Base-by-base conservation (phyloP, 257 asterid genomes). In the Cordia subcordata region DNA sequence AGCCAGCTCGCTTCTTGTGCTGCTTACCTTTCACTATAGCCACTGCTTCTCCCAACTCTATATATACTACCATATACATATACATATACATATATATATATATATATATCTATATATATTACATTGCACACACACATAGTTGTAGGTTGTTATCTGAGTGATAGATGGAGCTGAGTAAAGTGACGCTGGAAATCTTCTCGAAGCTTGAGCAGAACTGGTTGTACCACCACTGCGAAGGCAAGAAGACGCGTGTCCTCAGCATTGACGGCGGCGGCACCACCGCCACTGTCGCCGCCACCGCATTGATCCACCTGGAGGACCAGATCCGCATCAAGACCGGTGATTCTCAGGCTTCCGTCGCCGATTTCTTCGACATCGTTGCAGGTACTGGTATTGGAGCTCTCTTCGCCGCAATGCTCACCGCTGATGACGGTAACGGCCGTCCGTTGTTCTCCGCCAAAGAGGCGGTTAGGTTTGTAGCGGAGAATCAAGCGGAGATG, bases 341-440 rank as follows among this genome's bases (percentile, higher is more conserved):
- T 61, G 80, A 86, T 65, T 64, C 87, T 10, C 69, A 72, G 39
- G 83, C 88, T 9, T 61, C 84, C 4, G 65, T 86, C 3, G 73
- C 83, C 0, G 94, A 85, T 71, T 85, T 80, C 71, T 81, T 85
- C 67, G 94, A 85, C 55, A 75, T 85, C 11, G 71, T 82, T 50
- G 90, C 78, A 20, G 94, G 94, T 5, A 80, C 94, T 1, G 94
- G 94, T 37, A 79, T 82, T 45, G 90, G 94, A 17, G 94, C 83
- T 60, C 75, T 85, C 40, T 73, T 80, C 33, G 90, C 91, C 37
- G 73, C 85, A 52, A 68, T 85, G 83, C 71, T 85, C 57, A 76
- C 74, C 56, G 91, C 84, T 14, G 82, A 75, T 61, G 80, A 76
- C 47, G 88, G 91, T 0, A 64, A 77, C 10, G 88, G 88, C 23